These are phyloP conservation scores for Mrakia hoshinonis DNA, from an alignment of 768 basidiomycete genomes.

Conservation along the genomic window DNA sequence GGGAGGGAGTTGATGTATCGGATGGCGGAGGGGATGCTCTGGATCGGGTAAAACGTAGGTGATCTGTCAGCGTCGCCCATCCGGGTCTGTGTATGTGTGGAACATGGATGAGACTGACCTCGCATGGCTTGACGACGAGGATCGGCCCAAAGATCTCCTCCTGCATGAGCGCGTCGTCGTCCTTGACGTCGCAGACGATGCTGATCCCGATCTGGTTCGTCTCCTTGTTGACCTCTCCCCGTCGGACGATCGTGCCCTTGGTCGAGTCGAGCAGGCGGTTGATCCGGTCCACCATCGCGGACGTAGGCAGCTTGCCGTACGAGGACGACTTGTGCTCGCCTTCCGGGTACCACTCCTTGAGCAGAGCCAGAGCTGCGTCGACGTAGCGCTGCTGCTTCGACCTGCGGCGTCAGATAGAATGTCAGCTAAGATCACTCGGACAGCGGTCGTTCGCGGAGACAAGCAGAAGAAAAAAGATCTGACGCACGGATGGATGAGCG, in stretches of 20 bases:
- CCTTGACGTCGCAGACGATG: slow-evolving; percentile 33
- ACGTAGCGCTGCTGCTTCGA: slow-evolving; percentile 13
- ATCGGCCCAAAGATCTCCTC: slow-evolving; percentile 42
- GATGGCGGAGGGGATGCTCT: slow-evolving; percentile 39
- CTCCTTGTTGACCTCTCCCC: slow-evolving; percentile 35
- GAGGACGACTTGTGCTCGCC: slow-evolving; percentile 14
- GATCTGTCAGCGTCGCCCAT: neutral
- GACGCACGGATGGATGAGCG: neutral
- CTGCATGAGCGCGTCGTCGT: slow-evolving; percentile 32
- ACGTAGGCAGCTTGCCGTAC: slow-evolving; percentile 16
- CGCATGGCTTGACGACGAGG: slow-evolving; percentile 37
- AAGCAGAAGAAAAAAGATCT: no score
- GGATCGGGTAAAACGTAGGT: neutral
- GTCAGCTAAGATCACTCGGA: neutral
- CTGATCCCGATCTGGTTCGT: slow-evolving; percentile 37
- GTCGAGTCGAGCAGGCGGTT: slow-evolving; percentile 36
- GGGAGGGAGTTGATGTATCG: slow-evolving; percentile 36
- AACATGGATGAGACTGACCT: slow-evolving; percentile 32
- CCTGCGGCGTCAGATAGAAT: neutral
- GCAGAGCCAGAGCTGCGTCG: neutral
- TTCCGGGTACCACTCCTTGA: slow-evolving; percentile 17
- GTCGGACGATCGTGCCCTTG: slow-evolving; percentile 36
- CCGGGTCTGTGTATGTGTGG: no score
- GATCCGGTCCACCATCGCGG: slow-evolving; percentile 19
- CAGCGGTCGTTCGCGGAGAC: neutral